Evolutionary conservation across 805 yeast species (phyloP).

Genomic region (Yarrowia sp.): DNA sequence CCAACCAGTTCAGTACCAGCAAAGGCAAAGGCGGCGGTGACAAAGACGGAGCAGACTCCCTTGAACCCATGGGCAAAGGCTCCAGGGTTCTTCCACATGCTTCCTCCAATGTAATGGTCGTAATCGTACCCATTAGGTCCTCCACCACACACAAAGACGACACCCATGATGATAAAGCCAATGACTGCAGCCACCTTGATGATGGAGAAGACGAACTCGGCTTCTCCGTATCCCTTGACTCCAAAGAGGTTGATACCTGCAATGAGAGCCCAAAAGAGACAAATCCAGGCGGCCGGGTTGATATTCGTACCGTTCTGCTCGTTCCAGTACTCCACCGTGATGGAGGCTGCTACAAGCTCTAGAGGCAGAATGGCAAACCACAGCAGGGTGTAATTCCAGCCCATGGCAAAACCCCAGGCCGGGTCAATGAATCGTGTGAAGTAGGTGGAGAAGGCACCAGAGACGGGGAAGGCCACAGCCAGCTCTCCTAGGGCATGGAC

Average conservation of each 20-base stretch:
- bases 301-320: conserved; percentile 55
- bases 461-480: conserved; percentile 58
- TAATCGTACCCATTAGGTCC: conserved; percentile 41
- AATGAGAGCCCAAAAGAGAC: conserved; percentile 49
- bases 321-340: conserved; percentile 53
- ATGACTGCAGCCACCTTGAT: conserved; percentile 54
- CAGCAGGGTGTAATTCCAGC: conserved; percentile 63
- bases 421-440: conserved; percentile 59
- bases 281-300: conserved; percentile 50
- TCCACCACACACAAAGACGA: conserved; percentile 55
- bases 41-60: conserved; percentile 61
- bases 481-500: conserved; percentile 67
- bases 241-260: conserved; percentile 49
- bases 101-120: conserved; percentile 49
- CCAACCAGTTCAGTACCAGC: conserved; percentile 67
- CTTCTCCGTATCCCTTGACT: conserved; percentile 56
- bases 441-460: conserved; percentile 56
- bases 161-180: conserved; percentile 57
- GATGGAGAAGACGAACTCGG: conserved; percentile 54
- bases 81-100: conserved; percentile 61
- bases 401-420: conserved; percentile 63
- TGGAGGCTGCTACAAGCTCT: conserved; percentile 58
- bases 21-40: conserved; percentile 63
- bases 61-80: conserved; percentile 62
- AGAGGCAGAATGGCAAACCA: conserved; percentile 60